Percentiles rank a stretch among this genome's conserved stretches.
phyloP scores from a whole-genome alignment of 164 flowering plant species.

The Nelumbo lutea region DNA sequence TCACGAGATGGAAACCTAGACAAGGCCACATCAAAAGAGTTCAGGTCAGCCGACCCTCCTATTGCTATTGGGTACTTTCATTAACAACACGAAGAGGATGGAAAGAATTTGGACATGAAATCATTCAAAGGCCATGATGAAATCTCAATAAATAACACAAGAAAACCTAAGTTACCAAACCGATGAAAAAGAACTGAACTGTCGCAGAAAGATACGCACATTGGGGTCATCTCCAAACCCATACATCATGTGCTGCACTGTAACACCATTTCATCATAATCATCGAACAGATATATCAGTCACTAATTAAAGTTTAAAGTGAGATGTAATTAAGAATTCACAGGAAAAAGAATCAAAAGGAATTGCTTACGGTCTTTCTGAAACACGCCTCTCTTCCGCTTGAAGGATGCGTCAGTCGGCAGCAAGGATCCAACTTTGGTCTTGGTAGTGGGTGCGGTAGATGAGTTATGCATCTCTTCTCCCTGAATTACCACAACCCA shows the following conservation, averaged over 20 bases:
- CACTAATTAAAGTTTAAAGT: not conserved
- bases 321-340: not conserved
- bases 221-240: slow-evolving; percentile 87
- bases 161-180: no score
- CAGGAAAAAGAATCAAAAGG: not conserved
- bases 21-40: no score
- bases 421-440: slow-evolving; percentile 45
- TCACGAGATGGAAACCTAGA: no score
- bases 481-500: not conserved
- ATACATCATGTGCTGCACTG: slow-evolving; percentile 99
- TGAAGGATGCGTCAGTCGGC: slow-evolving; percentile 52
- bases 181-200: no score
- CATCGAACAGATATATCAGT: not conserved
- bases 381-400: slow-evolving; percentile 77
- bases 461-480: slow-evolving; percentile 21
- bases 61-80: no score
- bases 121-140: no score
- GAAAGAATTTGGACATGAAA: no score
- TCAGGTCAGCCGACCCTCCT: no score
- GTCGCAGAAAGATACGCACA: slow-evolving; percentile 36
- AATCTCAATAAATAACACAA: no score
- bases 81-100: no score
- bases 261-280: slow-evolving; percentile 14
- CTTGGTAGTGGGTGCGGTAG: slow-evolving; percentile 48
- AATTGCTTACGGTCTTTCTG: slow-evolving; percentile 44